A percentile compares a stretch with the other conserved stretches of the same genome.
Evolutionary conservation across 768 basidiomycete species (phyloP).

Genomic region (Bullera alba): DNA sequence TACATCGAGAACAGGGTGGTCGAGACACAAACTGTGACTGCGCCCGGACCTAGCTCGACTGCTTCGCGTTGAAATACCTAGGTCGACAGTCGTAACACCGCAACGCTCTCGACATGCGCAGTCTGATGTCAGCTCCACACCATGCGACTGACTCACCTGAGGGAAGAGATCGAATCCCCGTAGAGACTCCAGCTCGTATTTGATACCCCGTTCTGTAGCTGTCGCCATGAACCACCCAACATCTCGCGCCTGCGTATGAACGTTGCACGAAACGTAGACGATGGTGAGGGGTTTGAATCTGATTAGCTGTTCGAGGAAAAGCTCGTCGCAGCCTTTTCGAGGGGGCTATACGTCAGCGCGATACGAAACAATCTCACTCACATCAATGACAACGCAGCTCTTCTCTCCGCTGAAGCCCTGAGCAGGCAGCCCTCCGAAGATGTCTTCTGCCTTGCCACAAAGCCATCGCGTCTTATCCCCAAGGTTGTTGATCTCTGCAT

Average conservation of each 20-base stretch:
- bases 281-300: slow-evolving; percentile 60
- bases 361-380: slow-evolving; percentile 14
- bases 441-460: slow-evolving; percentile 77
- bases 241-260: slow-evolving; percentile 72
- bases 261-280: slow-evolving; percentile 92
- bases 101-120: slow-evolving; percentile 72
- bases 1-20: background rate
- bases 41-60: background rate
- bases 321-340: slow-evolving; percentile 82
- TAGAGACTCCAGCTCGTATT: slow-evolving; percentile 73
- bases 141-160: slow-evolving; percentile 50
- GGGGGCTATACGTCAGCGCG: slow-evolving; percentile 63
- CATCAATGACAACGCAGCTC: slow-evolving; percentile 44
- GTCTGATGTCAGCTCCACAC: slow-evolving; percentile 9
- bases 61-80: background rate
- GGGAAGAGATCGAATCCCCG: slow-evolving; percentile 92
- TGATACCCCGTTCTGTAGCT: slow-evolving; percentile 49
- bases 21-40: background rate
- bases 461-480: slow-evolving; percentile 48
- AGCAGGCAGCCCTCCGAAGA: slow-evolving; percentile 53
- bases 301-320: slow-evolving; percentile 64
- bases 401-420: slow-evolving; percentile 37
- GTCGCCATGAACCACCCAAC: slow-evolving; percentile 62
- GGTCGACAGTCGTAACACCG: slow-evolving; percentile 30
- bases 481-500: slow-evolving; percentile 50